Percentiles rank a stretch among this genome's conserved stretches.
These are phyloP conservation scores for Dichotomocladium elegans DNA, from an alignment of 371 early-diverging fungal genomes.

Conservation along the genomic window DNA sequence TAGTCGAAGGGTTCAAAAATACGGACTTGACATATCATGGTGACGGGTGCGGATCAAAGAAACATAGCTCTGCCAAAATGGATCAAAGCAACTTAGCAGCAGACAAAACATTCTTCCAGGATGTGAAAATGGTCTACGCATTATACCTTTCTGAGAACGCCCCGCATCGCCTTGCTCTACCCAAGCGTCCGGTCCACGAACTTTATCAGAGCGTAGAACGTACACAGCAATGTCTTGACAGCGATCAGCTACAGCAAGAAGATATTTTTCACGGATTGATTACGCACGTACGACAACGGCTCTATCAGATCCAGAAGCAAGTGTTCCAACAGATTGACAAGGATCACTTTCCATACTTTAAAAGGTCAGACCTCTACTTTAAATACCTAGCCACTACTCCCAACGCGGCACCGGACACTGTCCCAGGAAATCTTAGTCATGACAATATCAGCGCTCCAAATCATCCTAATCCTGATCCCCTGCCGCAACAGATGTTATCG, in stretches of 20 bases:
- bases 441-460: slow-evolving; percentile 27
- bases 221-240: slow-evolving; percentile 14
- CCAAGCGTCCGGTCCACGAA: slow-evolving; percentile 21
- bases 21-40: slow-evolving; percentile 11
- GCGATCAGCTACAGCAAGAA: slow-evolving; percentile 1
- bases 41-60: no score
- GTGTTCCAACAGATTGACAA: slow-evolving; percentile 63
- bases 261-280: slow-evolving; percentile 7
- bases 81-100: slow-evolving; percentile 10
- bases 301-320: slow-evolving; percentile 43
- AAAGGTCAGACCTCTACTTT: slow-evolving; percentile 63
- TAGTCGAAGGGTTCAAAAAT: slow-evolving; percentile 65
- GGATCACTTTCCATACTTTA: slow-evolving; percentile 61
- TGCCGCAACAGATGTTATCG: slow-evolving; percentile 7
- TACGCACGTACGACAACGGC: slow-evolving; percentile 18
- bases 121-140: slow-evolving; percentile 63
- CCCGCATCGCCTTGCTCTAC: slow-evolving; percentile 42
- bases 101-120: slow-evolving; percentile 47
- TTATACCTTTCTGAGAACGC: slow-evolving; percentile 62
- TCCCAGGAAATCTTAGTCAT: slow-evolving; percentile 24
- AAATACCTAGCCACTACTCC: slow-evolving; percentile 57
- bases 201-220: slow-evolving; percentile 18
- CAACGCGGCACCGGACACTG: slow-evolving; percentile 16
- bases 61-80: no score
- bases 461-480: slow-evolving; percentile 34